Conservation (phyloP, 129 eudicot species). For the Rutidosis leptorrhynchoides region DNA sequence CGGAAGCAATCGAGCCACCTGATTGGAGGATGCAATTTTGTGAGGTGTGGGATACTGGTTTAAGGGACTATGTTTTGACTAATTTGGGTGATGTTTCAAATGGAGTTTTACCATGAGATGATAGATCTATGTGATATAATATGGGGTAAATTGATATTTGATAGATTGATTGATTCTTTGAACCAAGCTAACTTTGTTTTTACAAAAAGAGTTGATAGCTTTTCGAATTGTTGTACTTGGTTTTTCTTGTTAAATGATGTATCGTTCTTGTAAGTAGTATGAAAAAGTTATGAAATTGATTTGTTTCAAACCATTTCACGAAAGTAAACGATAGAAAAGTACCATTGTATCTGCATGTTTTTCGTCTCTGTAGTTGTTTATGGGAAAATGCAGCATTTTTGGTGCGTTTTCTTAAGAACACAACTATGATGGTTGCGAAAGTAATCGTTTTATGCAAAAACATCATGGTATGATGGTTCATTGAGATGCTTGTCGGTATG, state of each 20-base stretch:
- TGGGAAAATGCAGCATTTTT: background rate
- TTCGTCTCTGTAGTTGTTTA: background rate
- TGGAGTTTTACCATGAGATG: conserved; percentile 86
- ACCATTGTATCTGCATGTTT: background rate
- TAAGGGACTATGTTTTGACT: conserved; percentile 78
- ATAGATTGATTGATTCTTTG: conserved; percentile 37
- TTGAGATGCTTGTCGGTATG: background rate
- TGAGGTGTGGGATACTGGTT: conserved; percentile 95
- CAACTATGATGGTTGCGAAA: background rate
- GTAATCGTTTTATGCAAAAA: too few species aligned
- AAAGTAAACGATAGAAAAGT: conserved; percentile 20
- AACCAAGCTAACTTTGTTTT: conserved; percentile 15
- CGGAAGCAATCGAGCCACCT: conserved; percentile 91
- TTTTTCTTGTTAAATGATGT: conserved; percentile 2
- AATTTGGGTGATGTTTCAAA: conserved; percentile 65
- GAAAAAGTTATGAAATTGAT: conserved; percentile 1
- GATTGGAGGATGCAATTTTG: conserved; percentile 83
- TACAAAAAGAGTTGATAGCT: background rate
- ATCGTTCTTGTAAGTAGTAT: conserved; percentile 24
- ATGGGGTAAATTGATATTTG: conserved; percentile 16
- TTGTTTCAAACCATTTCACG: background rate
- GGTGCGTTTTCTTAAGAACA: background rate
- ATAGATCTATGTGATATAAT: conserved; percentile 26
- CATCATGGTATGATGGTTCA: background rate
- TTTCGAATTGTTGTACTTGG: conserved; percentile 7